Conservation (phyloP, 495 filamentous ascomycete genomes). For the Lophium mytilinum region DNA sequence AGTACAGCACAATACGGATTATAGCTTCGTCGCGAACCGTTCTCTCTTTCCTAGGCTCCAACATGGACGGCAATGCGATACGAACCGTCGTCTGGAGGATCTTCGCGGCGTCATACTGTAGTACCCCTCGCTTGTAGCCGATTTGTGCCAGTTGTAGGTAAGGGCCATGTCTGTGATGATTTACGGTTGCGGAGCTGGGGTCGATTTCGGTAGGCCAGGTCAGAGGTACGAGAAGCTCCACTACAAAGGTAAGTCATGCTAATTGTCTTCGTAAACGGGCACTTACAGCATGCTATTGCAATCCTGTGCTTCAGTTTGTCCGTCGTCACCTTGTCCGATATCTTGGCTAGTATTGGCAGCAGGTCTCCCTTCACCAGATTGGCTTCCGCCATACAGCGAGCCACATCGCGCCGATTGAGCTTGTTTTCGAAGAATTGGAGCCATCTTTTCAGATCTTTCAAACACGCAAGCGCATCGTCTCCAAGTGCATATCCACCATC, state of each 20-base stretch:
- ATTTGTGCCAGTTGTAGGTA: constrained; percentile 82
- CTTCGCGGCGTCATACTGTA: constrained; percentile 66
- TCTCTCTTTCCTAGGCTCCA: constrained; percentile 64
- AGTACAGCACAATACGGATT: constrained; percentile 82
- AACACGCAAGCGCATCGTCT: constrained; percentile 83
- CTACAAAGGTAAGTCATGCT: constrained; percentile 25
- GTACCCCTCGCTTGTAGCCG: constrained; percentile 77
- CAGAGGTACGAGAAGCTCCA: constrained; percentile 87
- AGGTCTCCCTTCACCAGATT: constrained; percentile 89
- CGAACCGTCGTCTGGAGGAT: constrained; percentile 73
- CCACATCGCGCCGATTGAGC: constrained; percentile 89
- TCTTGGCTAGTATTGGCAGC: constrained; percentile 69
- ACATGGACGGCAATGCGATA: constrained; percentile 82
- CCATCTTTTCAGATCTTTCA: constrained; percentile 92
- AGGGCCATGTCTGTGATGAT: constrained; percentile 84
- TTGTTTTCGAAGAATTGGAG: constrained; percentile 91
- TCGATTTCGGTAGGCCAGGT: constrained; percentile 91
- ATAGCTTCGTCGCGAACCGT: constrained; percentile 79
- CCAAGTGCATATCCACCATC: constrained; percentile 80
- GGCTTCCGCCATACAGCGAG: constrained; percentile 82
- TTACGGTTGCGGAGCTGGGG: constrained; percentile 71
- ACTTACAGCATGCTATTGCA: constrained; percentile 67
- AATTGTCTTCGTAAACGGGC: background rate
- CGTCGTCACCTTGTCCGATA: constrained; percentile 31
- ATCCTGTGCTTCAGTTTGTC: constrained; percentile 69